These are phyloP conservation scores for Moesziomyces sp. DNA, from an alignment of 1,284 basidiomycete species.

Conservation along the genomic window DNA sequence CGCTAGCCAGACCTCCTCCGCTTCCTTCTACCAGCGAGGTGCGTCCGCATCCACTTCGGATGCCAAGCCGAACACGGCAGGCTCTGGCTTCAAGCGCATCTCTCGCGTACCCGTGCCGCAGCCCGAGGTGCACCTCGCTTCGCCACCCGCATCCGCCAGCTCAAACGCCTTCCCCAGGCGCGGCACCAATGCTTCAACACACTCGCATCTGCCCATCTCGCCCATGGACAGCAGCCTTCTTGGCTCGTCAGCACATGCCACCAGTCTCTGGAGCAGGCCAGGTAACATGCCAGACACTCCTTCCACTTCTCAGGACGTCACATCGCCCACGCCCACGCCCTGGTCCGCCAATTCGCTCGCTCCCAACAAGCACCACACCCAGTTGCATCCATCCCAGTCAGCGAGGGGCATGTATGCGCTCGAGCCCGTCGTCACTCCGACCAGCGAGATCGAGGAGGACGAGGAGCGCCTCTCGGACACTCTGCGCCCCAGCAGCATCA, in stretches of 20 bases:
- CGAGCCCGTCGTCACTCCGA: constrained; percentile 22
- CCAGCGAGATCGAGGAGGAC: constrained; percentile 11
- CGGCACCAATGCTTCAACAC: constrained; percentile 15
- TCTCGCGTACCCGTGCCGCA: constrained; percentile 33
- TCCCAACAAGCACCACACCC: constrained; percentile 20
- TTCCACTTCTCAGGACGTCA: constrained; percentile 31
- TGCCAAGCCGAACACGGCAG: not conserved
- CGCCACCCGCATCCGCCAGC: constrained; percentile 14
- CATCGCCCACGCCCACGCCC: constrained; percentile 27
- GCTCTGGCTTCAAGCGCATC: constrained; percentile 12
- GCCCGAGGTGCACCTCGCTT: constrained; percentile 14
- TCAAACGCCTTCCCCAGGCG: constrained; percentile 12
- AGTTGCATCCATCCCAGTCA: constrained; percentile 1
- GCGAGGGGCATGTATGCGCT: constrained; percentile 15
- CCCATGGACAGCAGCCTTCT: constrained; percentile 52
- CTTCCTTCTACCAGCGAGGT: constrained; percentile 30
- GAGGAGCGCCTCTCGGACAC: constrained; percentile 8
- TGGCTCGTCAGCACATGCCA: constrained; percentile 38
- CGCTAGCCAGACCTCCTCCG: constrained; percentile 22
- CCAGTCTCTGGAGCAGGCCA: constrained; percentile 46
- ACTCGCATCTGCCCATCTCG: constrained; percentile 26
- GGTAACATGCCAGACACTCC: constrained; percentile 38
- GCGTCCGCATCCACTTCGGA: not conserved
- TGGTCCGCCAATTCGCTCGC: constrained; percentile 27
- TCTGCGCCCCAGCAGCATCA: constrained; percentile 4